Conservation (phyloP, 176 grass and related monocot genomes). For the Avena eriantha region DNA sequence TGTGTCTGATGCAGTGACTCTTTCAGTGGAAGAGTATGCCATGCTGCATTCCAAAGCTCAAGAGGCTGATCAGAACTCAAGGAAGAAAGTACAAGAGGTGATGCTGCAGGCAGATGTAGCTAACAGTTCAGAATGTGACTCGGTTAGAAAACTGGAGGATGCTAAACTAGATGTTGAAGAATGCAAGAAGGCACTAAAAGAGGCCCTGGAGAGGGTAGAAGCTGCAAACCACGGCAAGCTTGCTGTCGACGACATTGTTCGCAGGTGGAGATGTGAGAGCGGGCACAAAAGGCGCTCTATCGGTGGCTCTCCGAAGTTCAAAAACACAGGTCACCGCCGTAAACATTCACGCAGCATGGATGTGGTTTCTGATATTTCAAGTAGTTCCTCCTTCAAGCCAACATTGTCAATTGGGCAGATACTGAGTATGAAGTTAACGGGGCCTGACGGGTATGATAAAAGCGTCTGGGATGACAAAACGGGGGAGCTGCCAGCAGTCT, state of each 20-base stretch:
- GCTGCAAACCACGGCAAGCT: slow-evolving; percentile 68
- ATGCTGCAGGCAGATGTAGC: slow-evolving; percentile 67
- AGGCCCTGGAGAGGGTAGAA: slow-evolving; percentile 76
- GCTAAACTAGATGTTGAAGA: slow-evolving; percentile 70
- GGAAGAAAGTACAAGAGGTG: slow-evolving; percentile 62
- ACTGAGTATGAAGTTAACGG: slow-evolving; percentile 86
- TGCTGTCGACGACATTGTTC: slow-evolving; percentile 68
- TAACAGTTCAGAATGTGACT: slow-evolving; percentile 54
- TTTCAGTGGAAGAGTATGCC: slow-evolving; percentile 74
- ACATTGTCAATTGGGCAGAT: slow-evolving; percentile 93
- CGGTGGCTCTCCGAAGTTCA: slow-evolving; percentile 64
- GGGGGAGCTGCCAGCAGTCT: slow-evolving; percentile 54
- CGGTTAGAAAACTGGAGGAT: slow-evolving; percentile 64
- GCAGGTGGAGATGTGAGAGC: slow-evolving; percentile 65
- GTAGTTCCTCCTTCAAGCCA: slow-evolving; percentile 49
- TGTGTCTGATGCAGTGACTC: slow-evolving; percentile 51
- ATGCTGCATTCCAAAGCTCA: slow-evolving; percentile 59
- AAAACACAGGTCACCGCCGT: slow-evolving; percentile 50
- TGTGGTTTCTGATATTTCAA: slow-evolving; percentile 48
- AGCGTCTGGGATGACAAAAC: slow-evolving; percentile 59
- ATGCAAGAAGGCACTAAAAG: slow-evolving; percentile 68
- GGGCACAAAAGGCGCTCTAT: slow-evolving; percentile 49
- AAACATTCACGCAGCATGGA: slow-evolving; percentile 38
- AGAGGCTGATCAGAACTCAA: slow-evolving; percentile 67
- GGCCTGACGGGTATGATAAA: slow-evolving; percentile 58